Evolutionary conservation across 2,329 filamentous ascomycete species (phyloP).

Genomic region (Colletotrichum costaricense): DNA sequence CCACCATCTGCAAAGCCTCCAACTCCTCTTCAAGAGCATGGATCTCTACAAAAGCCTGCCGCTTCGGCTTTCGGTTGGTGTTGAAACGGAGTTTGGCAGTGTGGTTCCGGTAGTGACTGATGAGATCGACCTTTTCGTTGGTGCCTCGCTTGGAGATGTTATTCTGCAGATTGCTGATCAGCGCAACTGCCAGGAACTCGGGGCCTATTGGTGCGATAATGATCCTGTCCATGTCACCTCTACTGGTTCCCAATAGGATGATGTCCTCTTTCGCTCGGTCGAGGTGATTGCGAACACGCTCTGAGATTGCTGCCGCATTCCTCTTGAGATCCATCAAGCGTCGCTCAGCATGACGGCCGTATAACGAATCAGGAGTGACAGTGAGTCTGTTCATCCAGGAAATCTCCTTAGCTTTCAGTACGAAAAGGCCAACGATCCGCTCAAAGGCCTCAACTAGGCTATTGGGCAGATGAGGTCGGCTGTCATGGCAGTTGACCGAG

Average conservation of each 20-base stretch:
- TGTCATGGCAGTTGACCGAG: background rate
- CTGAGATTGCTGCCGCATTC: background rate
- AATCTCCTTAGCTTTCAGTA: constrained; percentile 28
- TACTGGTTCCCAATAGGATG: constrained; percentile 33
- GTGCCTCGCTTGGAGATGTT: background rate
- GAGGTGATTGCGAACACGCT: constrained; percentile 9
- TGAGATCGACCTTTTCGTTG: constrained; percentile 1
- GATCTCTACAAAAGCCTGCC: constrained; percentile 37
- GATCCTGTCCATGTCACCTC: constrained; percentile 17
- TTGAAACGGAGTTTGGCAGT: constrained; percentile 26
- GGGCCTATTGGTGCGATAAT: constrained; percentile 20
- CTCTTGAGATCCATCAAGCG: constrained; percentile 3
- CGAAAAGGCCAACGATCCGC: constrained; percentile 28
- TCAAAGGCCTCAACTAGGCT: constrained; percentile 38
- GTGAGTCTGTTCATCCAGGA: constrained; percentile 23
- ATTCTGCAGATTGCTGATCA: constrained; percentile 27
- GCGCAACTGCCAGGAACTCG: constrained; percentile 26
- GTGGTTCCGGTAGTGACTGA: constrained; percentile 26
- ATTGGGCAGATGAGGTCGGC: constrained; percentile 30
- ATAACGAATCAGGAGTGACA: background rate
- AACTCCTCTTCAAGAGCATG: constrained; percentile 38
- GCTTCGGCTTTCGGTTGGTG: constrained; percentile 31
- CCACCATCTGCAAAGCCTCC: constrained; percentile 27
- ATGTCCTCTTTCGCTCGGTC: constrained; percentile 37
- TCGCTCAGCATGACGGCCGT: background rate